phyloP scores from a whole-genome alignment of 176 grass and related monocot species.

The Cenchrus americanus region DNA sequence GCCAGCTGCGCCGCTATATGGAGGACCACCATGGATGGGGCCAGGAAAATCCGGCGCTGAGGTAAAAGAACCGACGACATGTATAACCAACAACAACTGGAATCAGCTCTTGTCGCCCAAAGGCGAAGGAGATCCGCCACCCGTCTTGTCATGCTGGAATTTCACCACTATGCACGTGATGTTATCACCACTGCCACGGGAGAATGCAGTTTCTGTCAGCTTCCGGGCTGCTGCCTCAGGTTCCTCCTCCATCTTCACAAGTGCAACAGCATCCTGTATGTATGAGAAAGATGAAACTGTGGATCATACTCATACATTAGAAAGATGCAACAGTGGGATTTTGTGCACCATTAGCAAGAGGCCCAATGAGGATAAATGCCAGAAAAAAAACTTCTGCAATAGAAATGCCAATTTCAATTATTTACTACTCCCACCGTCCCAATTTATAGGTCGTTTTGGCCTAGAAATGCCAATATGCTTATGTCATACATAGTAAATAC shows the following conservation, averaged over 20 bases:
- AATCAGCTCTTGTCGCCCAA: constrained; percentile 61
- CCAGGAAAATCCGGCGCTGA: constrained; percentile 45
- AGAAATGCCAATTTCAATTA: not conserved
- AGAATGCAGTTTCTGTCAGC: constrained; percentile 73
- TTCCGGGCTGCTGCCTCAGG: constrained; percentile 77
- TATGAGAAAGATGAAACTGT: not conserved
- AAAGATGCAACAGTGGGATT: not conserved
- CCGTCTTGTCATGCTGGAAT: constrained; percentile 73
- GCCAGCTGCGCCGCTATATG: constrained; percentile 32
- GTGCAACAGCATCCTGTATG: constrained; percentile 70
- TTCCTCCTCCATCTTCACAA: constrained; percentile 83
- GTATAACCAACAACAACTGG: constrained; percentile 38
- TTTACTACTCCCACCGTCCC: not conserved
- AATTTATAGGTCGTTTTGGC: no score
- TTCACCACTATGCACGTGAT: constrained; percentile 96
- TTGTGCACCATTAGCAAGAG: not conserved
- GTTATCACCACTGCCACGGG: constrained; percentile 75
- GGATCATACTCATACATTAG: not conserved
- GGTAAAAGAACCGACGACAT: constrained; percentile 37
- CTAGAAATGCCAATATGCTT: no score
- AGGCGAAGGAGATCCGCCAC: constrained; percentile 4
- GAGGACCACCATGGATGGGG: constrained; percentile 33
- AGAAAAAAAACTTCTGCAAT: not conserved
- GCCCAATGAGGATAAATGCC: not conserved
- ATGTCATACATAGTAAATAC: no score